Evolutionary conservation across 1,139 yeast genomes (phyloP).

Genomic region (Pichia sp.): DNA sequence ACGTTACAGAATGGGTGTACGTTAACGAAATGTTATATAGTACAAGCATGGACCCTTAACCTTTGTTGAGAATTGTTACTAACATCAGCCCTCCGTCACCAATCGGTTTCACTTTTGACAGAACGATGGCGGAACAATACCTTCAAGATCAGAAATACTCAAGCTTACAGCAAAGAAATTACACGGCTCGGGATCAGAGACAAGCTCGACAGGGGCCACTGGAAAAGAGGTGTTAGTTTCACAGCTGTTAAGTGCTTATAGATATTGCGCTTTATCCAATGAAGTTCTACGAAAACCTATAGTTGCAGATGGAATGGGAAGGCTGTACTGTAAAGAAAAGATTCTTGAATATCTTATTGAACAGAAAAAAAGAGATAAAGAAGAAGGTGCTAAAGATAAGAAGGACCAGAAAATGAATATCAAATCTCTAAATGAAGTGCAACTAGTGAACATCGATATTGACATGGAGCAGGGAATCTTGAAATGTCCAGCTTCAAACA

Average conservation of each 20-base stretch:
- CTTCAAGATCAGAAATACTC: conserved; percentile 37
- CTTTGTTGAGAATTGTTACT: background rate
- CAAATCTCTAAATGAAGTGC: conserved; percentile 40
- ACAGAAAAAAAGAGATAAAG: conserved; percentile 13
- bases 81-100: no score
- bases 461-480: conserved; percentile 12
- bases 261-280: conserved; percentile 37
- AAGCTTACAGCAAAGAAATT: conserved; percentile 17
- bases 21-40: no score
- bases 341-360: conserved; percentile 44
- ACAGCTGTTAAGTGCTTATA: conserved; percentile 30
- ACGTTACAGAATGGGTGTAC: no score
- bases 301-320: conserved; percentile 68
- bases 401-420: conserved; percentile 18
- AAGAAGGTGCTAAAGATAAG: conserved; percentile 13
- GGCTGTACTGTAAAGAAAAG: conserved; percentile 62
- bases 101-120: conserved; percentile 14
- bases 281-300: conserved; percentile 39
- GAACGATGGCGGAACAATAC: conserved; percentile 50
- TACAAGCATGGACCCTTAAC: no score
- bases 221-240: conserved; percentile 2
- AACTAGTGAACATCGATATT: conserved; percentile 39
- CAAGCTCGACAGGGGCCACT: background rate
- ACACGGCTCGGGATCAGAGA: background rate
- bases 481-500: conserved; percentile 19